These are phyloP conservation scores for Phialocephala subalpina DNA, from an alignment of 2,329 filamentous ascomycete genomes.

Conservation along the genomic window DNA sequence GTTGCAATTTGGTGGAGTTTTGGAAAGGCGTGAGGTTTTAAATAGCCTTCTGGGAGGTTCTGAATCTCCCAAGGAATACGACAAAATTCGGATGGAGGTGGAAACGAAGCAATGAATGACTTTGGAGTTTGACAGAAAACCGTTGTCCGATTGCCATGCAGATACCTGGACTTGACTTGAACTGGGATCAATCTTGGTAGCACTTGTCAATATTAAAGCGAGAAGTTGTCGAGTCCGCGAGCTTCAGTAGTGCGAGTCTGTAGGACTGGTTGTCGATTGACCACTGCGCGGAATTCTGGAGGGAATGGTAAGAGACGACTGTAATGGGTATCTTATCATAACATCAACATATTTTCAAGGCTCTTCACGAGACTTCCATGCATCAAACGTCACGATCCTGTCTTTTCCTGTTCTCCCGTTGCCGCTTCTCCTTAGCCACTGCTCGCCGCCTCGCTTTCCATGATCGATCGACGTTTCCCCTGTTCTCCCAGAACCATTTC, in stretches of 20 bases:
- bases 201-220: no score
- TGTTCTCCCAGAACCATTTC: slow-evolving; percentile 73
- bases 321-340: slow-evolving; percentile 10
- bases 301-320: neutral
- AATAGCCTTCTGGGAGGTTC: neutral
- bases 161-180: no score
- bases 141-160: neutral
- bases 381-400: slow-evolving; percentile 38
- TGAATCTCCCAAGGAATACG: neutral
- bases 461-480: slow-evolving; percentile 68
- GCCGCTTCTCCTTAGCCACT: slow-evolving; percentile 71
- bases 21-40: slow-evolving; percentile 4
- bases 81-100: neutral
- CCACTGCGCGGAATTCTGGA: neutral
- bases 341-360: neutral
- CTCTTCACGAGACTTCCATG: neutral
- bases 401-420: slow-evolving; percentile 68
- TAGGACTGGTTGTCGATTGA: neutral
- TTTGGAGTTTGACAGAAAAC: neutral
- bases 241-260: no score
- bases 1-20: slow-evolving; percentile 7
- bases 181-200: no score
- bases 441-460: slow-evolving; percentile 72
- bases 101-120: neutral
- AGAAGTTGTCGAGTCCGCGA: no score